Percentiles rank a stretch among this genome's conserved stretches.
phyloP scores from a whole-genome alignment of 495 filamentous ascomycete species.

The Tricharina praecox region DNA sequence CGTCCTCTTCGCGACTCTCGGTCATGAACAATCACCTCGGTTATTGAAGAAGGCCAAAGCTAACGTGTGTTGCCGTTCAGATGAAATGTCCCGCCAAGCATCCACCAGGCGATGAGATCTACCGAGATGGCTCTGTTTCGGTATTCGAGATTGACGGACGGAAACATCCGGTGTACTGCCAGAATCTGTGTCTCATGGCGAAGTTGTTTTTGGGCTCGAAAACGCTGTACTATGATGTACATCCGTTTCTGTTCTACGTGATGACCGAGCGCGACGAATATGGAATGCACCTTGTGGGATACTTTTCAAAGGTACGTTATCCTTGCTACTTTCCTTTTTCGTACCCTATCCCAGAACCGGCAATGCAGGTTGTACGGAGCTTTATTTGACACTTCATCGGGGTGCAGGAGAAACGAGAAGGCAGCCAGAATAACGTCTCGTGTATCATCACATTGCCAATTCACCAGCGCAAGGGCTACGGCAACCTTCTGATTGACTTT shows the following conservation, averaged over 20 bases:
- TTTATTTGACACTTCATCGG: constrained; percentile 2
- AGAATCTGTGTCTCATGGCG: constrained; percentile 87
- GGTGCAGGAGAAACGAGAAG: constrained; percentile 66
- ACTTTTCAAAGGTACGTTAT: constrained; percentile 63
- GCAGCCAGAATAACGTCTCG: constrained; percentile 88
- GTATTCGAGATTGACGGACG: constrained; percentile 95
- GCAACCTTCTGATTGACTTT: constrained; percentile 91
- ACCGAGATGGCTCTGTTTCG: constrained; percentile 80
- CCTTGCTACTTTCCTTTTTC: neutral
- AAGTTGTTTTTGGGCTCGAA: constrained; percentile 96
- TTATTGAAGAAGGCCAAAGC: neutral
- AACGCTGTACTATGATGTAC: constrained; percentile 95
- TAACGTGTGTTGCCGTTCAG: constrained; percentile 6
- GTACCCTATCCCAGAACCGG: neutral
- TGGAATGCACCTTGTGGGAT: constrained; percentile 94
- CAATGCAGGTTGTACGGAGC: no score
- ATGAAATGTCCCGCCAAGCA: constrained; percentile 86
- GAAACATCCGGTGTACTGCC: constrained; percentile 93
- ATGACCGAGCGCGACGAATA: constrained; percentile 89
- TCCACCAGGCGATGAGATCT: constrained; percentile 93
- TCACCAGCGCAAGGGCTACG: constrained; percentile 92
- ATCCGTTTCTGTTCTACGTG: constrained; percentile 95
- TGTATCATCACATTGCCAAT: constrained; percentile 93
- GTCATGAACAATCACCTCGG: neutral
- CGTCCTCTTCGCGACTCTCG: neutral